Evolutionary conservation across 1,139 yeast species (phyloP), one percentile per base, ranked within the genome.

Genomic region (Candida sojae): DNA sequence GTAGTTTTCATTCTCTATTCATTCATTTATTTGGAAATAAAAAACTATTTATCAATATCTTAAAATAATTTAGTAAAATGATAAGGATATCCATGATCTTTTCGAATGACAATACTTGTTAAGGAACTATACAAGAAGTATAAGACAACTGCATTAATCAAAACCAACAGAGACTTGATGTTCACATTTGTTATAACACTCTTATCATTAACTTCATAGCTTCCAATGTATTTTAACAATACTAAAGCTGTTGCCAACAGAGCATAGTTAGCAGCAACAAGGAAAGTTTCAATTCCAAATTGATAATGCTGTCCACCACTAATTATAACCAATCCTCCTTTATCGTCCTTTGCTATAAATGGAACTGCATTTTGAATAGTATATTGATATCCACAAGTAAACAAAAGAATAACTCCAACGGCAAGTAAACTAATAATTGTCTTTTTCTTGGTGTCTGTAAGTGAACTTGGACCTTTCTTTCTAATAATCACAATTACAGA

Each of bases 261-360:
- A 10, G 75, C 54, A 58, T 87, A 88, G 47, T 73, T 67, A 3
- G 62, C 61, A 0, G 80, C 78, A 3, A 86, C 75, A 8, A 82
- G 60, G 5, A 80, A 58, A 2, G 83, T 74, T 61, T 87, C 95
- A 4, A 79, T 65, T 0, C 93, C 93, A 63, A 86, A 83, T 62
- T 86, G 93, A 69, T 82, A 83, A 49, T 76, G 79, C 6, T 67
- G 63, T 1, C 88, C 89, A 6, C 89, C 89, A 53, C 87, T 78
- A 44, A 83, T 79, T 55, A 70, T 73, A 62, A 85, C 73, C 35
- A 81, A 64, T 6, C 70, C 65, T 6, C 80, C 79, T 1, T 74
- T 55, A 8, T 76, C 77, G 55, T 74, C 69, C 47, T 70, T 70
- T 1, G 86, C 83, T n/a, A 86, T 56, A 47, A 87, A 82, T 3